Base-by-base conservation (phyloP, 2,329 filamentous ascomycete genomes). In the Sclerotinia trifoliorum region DNA sequence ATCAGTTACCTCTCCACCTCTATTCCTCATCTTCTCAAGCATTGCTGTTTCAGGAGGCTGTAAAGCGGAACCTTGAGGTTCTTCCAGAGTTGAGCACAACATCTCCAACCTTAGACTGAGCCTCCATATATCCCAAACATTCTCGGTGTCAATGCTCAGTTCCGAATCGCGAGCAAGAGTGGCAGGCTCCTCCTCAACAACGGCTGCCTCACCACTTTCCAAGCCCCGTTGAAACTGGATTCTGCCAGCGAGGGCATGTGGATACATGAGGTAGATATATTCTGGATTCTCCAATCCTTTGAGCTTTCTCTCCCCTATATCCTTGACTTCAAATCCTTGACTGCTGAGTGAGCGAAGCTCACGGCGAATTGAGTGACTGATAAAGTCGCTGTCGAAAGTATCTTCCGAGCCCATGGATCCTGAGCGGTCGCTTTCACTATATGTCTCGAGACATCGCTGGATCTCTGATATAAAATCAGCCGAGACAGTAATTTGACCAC, bases 281-380 rank as follows among this genome's bases (percentile, higher is more conserved):
- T 99, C 95, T 0, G 95, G 94, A 77, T 99, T 99, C 80, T 99
- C 95, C 17, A 99, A 88, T 42, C 95, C 95, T 80, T 99, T 99
- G 68, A 99, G 84, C 77, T 97, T 97, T 73, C 90, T 90, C 79
- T 98, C 94, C 61, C 95, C 95, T 78, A 97, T 90, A 75, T 97
- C 94, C 79, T 97, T 97, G 77, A 98, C 93, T 78, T 97, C 93
- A 76, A 98, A 99, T 10, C 95, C 95, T 79, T 96, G 93, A 60
- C 89, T 93, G 74, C 90, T 95, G 35, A 99, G 85, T 39, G 92
- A 91, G 62, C 93, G 88, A 26, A 99, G 83, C 79, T 99, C 95
- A 66, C 91, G 92, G 68, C 93, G 90, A 74, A 98, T 97, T 15
- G 90, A 84, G 65, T 88, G 83, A n/a, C 86, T 89, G 70, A 90